Conservation (phyloP, 2,329 filamentous ascomycete species). For the Alternaria sp. region DNA sequence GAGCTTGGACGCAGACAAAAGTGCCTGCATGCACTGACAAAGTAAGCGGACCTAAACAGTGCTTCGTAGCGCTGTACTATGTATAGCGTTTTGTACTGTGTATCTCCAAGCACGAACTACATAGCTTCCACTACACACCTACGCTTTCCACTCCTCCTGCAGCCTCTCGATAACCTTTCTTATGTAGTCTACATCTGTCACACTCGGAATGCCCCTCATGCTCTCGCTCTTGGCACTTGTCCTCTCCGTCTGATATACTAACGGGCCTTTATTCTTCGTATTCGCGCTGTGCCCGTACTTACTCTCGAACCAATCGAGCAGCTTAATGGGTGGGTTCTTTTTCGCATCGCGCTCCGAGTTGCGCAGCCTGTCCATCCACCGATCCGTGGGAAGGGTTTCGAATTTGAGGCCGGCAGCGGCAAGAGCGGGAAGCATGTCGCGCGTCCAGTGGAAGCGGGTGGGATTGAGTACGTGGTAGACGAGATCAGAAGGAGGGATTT, state of each 20-base stretch:
- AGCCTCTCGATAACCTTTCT: conserved; percentile 29
- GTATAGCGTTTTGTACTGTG: too few relatives aligned
- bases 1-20: background rate
- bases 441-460: conserved; percentile 61
- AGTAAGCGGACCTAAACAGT: background rate
- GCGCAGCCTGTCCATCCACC: conserved; percentile 41
- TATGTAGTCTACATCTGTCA: conserved; percentile 26
- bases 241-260: conserved; percentile 28
- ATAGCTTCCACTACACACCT: background rate
- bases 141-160: conserved; percentile 19
- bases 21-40: background rate
- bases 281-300: conserved; percentile 32
- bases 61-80: too few relatives aligned
- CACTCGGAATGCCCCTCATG: conserved; percentile 21
- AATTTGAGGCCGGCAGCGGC: conserved; percentile 52
- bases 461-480: conserved; percentile 65
- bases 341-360: conserved; percentile 32
- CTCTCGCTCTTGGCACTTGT: conserved; percentile 27
- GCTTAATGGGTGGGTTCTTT: conserved; percentile 42
- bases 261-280: conserved; percentile 19
- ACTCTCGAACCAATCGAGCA: conserved; percentile 42
- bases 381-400: conserved; percentile 29
- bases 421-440: conserved; percentile 63
- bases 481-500: conserved; percentile 24
- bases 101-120: too few relatives aligned